These are phyloP conservation scores for Physcia stellaris DNA, from an alignment of 495 filamentous ascomycete genomes.

Conservation along the genomic window DNA sequence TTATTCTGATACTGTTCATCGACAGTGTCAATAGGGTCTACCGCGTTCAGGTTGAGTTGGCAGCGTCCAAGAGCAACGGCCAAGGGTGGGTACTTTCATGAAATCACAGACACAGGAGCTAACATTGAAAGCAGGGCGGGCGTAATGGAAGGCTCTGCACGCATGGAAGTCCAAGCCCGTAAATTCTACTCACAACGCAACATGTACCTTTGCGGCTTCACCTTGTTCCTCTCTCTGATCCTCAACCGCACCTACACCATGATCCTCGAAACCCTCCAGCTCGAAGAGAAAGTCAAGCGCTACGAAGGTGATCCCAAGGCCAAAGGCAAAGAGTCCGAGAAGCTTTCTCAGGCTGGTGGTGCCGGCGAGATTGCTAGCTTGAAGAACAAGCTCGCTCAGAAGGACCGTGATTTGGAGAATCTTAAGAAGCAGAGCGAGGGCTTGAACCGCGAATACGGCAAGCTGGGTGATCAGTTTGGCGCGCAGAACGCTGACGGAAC, in stretches of 20 bases:
- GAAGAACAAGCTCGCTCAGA: slow-evolving; percentile 55
- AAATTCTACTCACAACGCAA: slow-evolving; percentile 99
- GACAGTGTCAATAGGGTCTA: slow-evolving; percentile 98
- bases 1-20: slow-evolving; percentile 94
- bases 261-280: slow-evolving; percentile 86
- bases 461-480: slow-evolving; percentile 65
- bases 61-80: slow-evolving; percentile 39
- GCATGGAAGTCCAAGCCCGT: slow-evolving; percentile 95
- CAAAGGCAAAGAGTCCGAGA: slow-evolving; percentile 53
- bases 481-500: slow-evolving; percentile 35
- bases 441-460: slow-evolving; percentile 65
- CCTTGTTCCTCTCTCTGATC: slow-evolving; percentile 94
- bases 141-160: slow-evolving; percentile 71
- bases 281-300: slow-evolving; percentile 83
- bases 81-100: slow-evolving; percentile 26
- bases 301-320: slow-evolving; percentile 66
- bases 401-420: slow-evolving; percentile 61
- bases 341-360: slow-evolving; percentile 49
- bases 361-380: slow-evolving; percentile 63
- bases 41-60: slow-evolving; percentile 80
- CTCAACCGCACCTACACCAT: slow-evolving; percentile 98
- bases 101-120: no score
- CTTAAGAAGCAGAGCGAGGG: slow-evolving; percentile 79
- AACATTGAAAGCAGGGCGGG: slow-evolving; percentile 47
- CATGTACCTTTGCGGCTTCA: slow-evolving; percentile 99